phyloP scores from a whole-genome alignment of 768 basidiomycete species.

The Rhizopogon roseolus region DNA sequence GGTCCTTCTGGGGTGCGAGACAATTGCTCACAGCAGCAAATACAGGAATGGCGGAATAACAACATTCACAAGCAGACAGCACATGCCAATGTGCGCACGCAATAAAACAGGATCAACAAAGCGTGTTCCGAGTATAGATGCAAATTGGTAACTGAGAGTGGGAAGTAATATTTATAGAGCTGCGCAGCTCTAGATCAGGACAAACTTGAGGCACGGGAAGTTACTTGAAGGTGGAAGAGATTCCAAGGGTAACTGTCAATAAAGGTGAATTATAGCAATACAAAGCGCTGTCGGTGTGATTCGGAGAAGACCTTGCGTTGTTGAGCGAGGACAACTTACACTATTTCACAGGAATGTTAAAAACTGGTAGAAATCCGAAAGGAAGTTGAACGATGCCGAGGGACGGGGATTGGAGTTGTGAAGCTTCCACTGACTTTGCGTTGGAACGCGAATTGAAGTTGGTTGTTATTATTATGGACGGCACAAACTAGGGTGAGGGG shows the following conservation, averaged over 20 bases:
- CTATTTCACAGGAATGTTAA: no score
- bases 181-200: slow-evolving; percentile 1
- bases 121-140: slow-evolving; percentile 8
- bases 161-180: slow-evolving; percentile 3
- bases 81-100: not conserved
- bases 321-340: no score
- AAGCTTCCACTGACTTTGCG: not conserved
- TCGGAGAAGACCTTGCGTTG: no score
- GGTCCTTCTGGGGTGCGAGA: not conserved
- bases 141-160: not conserved
- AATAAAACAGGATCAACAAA: slow-evolving; percentile 1
- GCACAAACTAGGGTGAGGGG: slow-evolving; percentile 2
- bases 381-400: not conserved
- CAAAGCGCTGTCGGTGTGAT: no score
- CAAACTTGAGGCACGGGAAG: slow-evolving; percentile 1
- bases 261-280: no score
- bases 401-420: not conserved
- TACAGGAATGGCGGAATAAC: slow-evolving; percentile 7
- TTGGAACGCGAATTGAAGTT: not conserved
- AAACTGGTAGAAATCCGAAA: not conserved
- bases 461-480: not conserved
- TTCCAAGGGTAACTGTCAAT: no score
- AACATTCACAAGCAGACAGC: slow-evolving; percentile 1
- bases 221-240: not conserved
- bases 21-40: not conserved